Evolutionary conservation across 2,329 filamentous ascomycete species (phyloP), one percentile per base, ranked within the genome.

Genomic region (Colletotrichum brevisporum): DNA sequence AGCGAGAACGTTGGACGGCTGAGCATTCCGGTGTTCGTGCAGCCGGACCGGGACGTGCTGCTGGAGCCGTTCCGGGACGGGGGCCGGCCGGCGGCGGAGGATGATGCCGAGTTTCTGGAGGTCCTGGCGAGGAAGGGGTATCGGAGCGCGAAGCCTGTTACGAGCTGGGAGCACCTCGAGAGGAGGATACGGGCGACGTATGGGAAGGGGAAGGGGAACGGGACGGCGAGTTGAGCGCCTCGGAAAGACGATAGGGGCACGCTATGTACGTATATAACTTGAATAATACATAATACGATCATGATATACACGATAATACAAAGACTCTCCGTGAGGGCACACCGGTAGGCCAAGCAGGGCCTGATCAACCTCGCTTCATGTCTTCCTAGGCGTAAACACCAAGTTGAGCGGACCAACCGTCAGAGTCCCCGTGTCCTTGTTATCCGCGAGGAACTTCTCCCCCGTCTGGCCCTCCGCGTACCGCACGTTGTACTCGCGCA

Each of bases 11-110:
- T 71, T 0, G 68, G 59, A 1, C 31, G 70, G 48, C n/a, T 71
- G 50, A 71, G 70, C 1, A 71, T 71, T 41, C 70, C 70, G 2
- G 60, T 71, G 1, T 71, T 71, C 48, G 65, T 71, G 13, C 70
- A 71, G 60, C 70, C 70, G 2, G 70, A 71, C 16, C 59, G 64
- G 3, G 53, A 71, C 9, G 68, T 71, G 13, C 15, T 71, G 16
- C 10, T 71, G 24, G 70, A 61, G 13, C 70, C 70, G 2, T 58
- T 71, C 39, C 31, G 13, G 10, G 39, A 18, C 13, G 10, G 12
- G 8, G 54, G 39, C 2, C 12, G 43, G 39, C 41, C 45, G 16
- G 48, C 24, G 10, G n/a, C 13, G 4, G n/a, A 39, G 5, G 56
- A 47, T 9, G 27, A 41, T 15, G 24, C 52, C 2, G 67, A 70